A percentile compares a stretch with the other conserved stretches of the same genome.
phyloP scores from a whole-genome alignment of 2,329 filamentous ascomycete species.

The Diaporthe vaccinii region DNA sequence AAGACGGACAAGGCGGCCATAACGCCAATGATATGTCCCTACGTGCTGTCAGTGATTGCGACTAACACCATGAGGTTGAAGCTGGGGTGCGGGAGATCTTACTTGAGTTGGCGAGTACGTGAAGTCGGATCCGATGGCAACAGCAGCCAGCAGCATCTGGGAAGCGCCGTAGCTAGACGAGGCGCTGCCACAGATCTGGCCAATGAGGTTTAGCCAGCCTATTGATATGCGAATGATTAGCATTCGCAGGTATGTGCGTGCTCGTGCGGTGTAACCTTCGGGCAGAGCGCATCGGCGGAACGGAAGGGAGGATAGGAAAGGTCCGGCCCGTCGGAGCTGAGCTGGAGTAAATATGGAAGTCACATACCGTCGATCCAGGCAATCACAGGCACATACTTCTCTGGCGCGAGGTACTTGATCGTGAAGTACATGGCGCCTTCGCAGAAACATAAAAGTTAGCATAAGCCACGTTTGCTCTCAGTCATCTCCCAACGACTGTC shows the following conservation, averaged over 20 bases:
- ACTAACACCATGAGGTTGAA: not conserved
- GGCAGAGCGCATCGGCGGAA: not conserved
- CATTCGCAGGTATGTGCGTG: not conserved
- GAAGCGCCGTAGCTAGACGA: conserved; percentile 68
- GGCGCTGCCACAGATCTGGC: conserved; percentile 64
- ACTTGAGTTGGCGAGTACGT: conserved; percentile 56
- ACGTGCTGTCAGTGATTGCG: not conserved
- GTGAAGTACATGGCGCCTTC: conserved; percentile 63
- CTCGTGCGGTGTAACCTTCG: too few species aligned
- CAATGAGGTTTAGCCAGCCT: conserved; percentile 63
- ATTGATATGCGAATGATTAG: conserved; percentile 41
- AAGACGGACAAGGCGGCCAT: conserved; percentile 66
- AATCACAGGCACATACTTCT: conserved; percentile 61
- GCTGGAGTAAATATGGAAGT: not conserved
- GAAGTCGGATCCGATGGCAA: conserved; percentile 62
- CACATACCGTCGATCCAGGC: conserved; percentile 58
- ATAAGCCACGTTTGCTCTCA: not conserved
- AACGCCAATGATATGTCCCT: conserved; percentile 61
- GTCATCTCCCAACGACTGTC: not conserved
- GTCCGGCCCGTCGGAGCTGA: not conserved
- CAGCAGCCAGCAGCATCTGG: conserved; percentile 65
- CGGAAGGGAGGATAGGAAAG: not conserved
- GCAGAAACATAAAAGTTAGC: conserved; percentile 45
- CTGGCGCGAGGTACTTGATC: conserved; percentile 65
- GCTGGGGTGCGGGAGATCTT: not conserved